Evolutionary conservation across 2,329 filamentous ascomycete genomes (phyloP), one percentile per base, ranked within the genome.

Genomic region (Epichloe hybrida): DNA sequence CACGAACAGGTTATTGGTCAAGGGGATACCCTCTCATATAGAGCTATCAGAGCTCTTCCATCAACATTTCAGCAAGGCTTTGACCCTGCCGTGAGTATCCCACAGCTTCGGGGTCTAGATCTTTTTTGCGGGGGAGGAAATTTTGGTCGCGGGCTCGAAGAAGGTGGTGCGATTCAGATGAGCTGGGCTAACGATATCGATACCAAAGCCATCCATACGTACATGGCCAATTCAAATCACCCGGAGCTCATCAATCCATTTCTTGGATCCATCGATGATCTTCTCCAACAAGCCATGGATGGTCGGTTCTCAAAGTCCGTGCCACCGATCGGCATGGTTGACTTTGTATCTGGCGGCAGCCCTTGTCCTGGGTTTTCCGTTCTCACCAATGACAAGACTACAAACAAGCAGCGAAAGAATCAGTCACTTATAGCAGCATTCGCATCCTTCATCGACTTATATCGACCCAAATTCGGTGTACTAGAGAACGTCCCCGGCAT

Each of bases 51-150:
- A 1, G 36, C 61, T 1, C 60, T 63, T 21, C 71, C 68, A 0
- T 37, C 50, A 5, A 59, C 58, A 4, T 55, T 84, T 2, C 70
- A 66, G 0, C 75, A 85, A 63, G 81, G 80, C 0, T 77, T 78
- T 41, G 67, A 82, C 54, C 75, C 78, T 0, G 46, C 50, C 0
- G 56, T 53, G 1, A 35, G 53, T 5, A 52, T 61, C 51, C 53
- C 60, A 17, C 72, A 71, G 52, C 69, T 86, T 8, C 69, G 68
- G 5, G 84, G 82, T 0, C 66, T 91, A 3, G 85, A 88, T 55
- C 68, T 93, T 0, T 94, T 88, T 59, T 88, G 83, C 56, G 88
- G 88, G 1, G 83, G 84, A 17, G 87, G 88, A 0, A 88, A 83
- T 49, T 80, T 93, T 48, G 87, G 86, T 5, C 74, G 84, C 34